Base-by-base conservation (phyloP, 1,284 basidiomycete species). In the Ganoderma boninense region DNA sequence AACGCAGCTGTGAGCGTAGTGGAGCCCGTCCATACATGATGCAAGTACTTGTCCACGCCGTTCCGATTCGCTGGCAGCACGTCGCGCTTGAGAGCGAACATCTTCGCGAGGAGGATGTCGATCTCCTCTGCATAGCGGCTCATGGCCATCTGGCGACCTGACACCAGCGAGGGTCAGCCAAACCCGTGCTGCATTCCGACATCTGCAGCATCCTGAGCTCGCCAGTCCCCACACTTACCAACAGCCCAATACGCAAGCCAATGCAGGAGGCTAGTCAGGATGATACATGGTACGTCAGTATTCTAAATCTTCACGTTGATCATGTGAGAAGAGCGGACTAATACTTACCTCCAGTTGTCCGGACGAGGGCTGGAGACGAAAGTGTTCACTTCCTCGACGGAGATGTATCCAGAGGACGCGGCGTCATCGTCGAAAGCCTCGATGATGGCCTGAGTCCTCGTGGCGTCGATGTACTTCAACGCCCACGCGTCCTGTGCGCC, bases 341-440 rank as follows among this genome's bases (percentile, higher is more conserved):
- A 23, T 13, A 11, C 49, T 52, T 13, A 69, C 68, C 68, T 69
- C 67, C 67, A 69, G 14, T 42, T 42, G 2, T 60, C 38, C 6
- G 62, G 63, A 23, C 68, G 54, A 23, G 68, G 14, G 11, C 23
- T 42, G 20, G 68, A 52, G 13, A 65, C 61, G 32, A 69, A 65
- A 4, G 29, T 13, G 43, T 69, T 69, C 6, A 62, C 63, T 57
- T 82, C 79, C 13, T 70, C 67, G 16, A 80, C 70, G 8, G 76
- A 79, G 2, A 81, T 69, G 63, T 77, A 80, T 0, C 79, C 77
- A 40, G 70, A 75, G 1, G 75, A n/a, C 8, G 46, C n/a, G 7
- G 46, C 78, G 57, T 81, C 80, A 23, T 77, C 76, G 62, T 81
- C 80, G 52, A 80, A 76, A 0, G 77, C 78, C 65, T 79, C 78